Conservation (phyloP, 2,329 filamentous ascomycete genomes). For the Aspergillus thermomutatus region DNA sequence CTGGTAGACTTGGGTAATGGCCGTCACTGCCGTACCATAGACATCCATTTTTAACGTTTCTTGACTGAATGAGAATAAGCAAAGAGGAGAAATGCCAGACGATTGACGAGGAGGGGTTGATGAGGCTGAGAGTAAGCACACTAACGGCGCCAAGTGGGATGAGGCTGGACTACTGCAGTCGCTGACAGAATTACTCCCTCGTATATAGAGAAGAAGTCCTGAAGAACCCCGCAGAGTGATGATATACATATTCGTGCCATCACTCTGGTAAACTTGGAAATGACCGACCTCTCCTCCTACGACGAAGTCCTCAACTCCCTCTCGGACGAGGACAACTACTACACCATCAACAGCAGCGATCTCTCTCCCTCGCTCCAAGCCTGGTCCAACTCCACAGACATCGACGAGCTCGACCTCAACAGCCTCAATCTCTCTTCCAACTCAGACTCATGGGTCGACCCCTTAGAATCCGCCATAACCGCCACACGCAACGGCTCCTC, state of each 20-base stretch:
- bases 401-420: background rate
- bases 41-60: conserved; percentile 19
- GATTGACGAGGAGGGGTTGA: background rate
- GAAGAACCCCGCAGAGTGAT: background rate
- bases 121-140: background rate
- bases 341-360: background rate
- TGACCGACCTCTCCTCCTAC: background rate
- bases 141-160: background rate
- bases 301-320: background rate
- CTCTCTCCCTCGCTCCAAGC: background rate
- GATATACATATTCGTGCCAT: conserved; percentile 3
- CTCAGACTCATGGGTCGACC: conserved; percentile 9
- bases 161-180: no score
- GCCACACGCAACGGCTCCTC: conserved; percentile 25
- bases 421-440: background rate
- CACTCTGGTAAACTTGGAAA: background rate
- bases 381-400: background rate
- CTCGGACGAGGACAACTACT: background rate
- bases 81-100: background rate
- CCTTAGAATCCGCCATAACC: conserved; percentile 22
- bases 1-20: conserved; percentile 24
- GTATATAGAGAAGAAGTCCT: conserved; percentile 1
- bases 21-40: conserved; percentile 26
- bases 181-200: background rate
- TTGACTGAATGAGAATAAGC: background rate